Percentiles rank a stretch among this genome's conserved stretches.
Evolutionary conservation across 345 rosid species (phyloP).

Genomic region (Barbarea vulgaris): DNA sequence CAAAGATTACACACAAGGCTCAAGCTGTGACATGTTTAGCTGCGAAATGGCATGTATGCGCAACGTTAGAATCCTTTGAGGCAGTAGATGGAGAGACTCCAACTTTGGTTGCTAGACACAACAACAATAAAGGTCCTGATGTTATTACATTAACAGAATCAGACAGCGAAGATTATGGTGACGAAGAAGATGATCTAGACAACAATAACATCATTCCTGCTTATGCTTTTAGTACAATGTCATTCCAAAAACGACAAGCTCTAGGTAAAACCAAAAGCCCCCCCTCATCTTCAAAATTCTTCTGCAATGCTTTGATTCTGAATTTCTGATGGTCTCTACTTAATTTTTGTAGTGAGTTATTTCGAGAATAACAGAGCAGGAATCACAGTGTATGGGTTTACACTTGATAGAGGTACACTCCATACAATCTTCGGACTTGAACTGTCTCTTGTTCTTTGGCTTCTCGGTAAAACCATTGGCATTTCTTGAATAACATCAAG

Average conservation of each 20-base stretch:
- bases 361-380: conserved; percentile 94
- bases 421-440: conserved; percentile 86
- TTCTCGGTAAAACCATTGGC: conserved; percentile 89
- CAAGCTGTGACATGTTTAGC: conserved; percentile 87
- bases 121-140: conserved; percentile 24
- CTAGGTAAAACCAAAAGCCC: conserved; percentile 52
- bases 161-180: conserved; percentile 56
- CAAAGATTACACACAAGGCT: conserved; percentile 95
- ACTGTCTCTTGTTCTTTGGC: conserved; percentile 89
- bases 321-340: not conserved
- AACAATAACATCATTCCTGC: conserved; percentile 65
- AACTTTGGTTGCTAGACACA: conserved; percentile 31
- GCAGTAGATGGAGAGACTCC: conserved; percentile 75
- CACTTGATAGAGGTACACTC: conserved; percentile 76
- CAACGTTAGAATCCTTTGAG: conserved; percentile 73
- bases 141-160: conserved; percentile 44
- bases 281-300: not conserved
- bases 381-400: conserved; percentile 83
- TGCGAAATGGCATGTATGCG: conserved; percentile 92
- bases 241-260: conserved; percentile 93
- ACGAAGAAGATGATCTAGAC: conserved; percentile 86
- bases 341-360: conserved; percentile 63
- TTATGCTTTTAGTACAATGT: conserved; percentile 70
- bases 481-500: conserved; percentile 48
- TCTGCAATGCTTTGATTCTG: not conserved